Base-by-base conservation (phyloP, 148 eudicot species). In the Persicaria tinctoria region DNA sequence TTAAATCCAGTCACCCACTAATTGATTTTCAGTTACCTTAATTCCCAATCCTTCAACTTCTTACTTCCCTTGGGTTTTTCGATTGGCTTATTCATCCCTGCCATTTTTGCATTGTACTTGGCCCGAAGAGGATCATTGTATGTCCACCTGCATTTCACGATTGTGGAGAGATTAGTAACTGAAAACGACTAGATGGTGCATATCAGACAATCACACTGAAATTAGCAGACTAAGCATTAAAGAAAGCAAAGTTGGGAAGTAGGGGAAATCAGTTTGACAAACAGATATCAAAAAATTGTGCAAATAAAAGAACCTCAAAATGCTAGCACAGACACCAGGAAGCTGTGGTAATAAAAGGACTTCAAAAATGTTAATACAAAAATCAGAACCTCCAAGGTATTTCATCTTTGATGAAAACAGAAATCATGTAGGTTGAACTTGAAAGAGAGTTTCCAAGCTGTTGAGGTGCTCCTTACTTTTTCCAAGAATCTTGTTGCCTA, bases 81-180 rank as follows among this genome's bases (percentile, higher is more conserved):
- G 62, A 90, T 86, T 11, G 91, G 90, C 51, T 76, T 83, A 76
- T 85, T 82, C 88, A 88, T 86, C 48, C 86, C 94, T 56, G 94
- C 91, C 94, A 90, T 90, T 83, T 88, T 90, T 10, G 87, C 83
- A 73, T 90, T 82, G 86, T 90, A 90, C 75, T 88, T 90, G 20
- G 86, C 82, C 38, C 94, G 84, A 46, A 86, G 82, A 72, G 85
- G 84, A 80, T 90, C 94, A 78, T 88, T 90, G 80, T 76, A 82
- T 17, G 90, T 83, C 94, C 94, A 90, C 70, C 94, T 90, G 86
- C 83, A 84, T 45, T 70, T 73, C 71, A 68, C 2, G 49, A 45
- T 69, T 60, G 68, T 60, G 13, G 13, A 9, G 38, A 60, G 41
- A 32, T 32, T 32, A 32, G 41, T 1, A 32, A 32, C 41, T 32